Percentiles rank a stretch among this genome's conserved stretches.
These are phyloP conservation scores for Allantophomopsis cytisporea DNA, from an alignment of 2,329 filamentous ascomycete species.

Conservation along the genomic window DNA sequence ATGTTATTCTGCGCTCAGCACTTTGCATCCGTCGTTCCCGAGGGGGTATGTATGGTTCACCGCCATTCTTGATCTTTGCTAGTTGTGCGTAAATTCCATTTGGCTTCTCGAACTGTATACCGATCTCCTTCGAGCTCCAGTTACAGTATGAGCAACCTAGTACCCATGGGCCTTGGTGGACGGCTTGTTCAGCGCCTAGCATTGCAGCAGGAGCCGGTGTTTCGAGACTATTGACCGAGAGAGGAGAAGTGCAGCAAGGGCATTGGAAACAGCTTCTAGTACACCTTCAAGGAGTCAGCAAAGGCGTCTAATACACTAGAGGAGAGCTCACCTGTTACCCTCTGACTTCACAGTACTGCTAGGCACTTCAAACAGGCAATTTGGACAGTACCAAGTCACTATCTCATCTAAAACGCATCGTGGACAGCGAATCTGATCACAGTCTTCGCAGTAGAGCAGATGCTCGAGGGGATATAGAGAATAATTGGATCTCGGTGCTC, in stretches of 20 bases:
- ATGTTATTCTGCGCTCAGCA: no score
- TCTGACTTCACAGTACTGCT: slow-evolving; percentile 87
- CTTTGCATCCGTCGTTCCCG: slow-evolving; percentile 20
- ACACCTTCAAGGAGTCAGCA: slow-evolving; percentile 41
- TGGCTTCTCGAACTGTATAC: slow-evolving; percentile 78
- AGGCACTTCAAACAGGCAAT: slow-evolving; percentile 89
- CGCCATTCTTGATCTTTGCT: slow-evolving; percentile 52
- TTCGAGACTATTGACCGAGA: slow-evolving; percentile 63
- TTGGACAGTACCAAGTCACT: slow-evolving; percentile 89
- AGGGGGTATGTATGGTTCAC: slow-evolving; percentile 32
- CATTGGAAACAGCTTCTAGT: slow-evolving; percentile 94
- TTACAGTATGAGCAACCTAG: slow-evolving; percentile 83
- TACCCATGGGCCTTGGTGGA: slow-evolving; percentile 50
- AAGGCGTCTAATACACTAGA: neutral
- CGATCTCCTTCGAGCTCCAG: slow-evolving; percentile 84
- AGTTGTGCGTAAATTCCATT: slow-evolving; percentile 78
- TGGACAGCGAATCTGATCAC: slow-evolving; percentile 88
- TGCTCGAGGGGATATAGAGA: slow-evolving; percentile 88
- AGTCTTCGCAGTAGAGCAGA: slow-evolving; percentile 93
- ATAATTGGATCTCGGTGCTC: slow-evolving; percentile 74
- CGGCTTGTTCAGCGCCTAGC: slow-evolving; percentile 18
- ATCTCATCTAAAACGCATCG: slow-evolving; percentile 89
- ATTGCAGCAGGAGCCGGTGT: slow-evolving; percentile 17
- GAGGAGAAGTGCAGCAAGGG: slow-evolving; percentile 71
- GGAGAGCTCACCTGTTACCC: slow-evolving; percentile 61